Evolutionary conservation across 2,329 filamentous ascomycete genomes (phyloP).

Genomic region (Colletotrichum limetticola): DNA sequence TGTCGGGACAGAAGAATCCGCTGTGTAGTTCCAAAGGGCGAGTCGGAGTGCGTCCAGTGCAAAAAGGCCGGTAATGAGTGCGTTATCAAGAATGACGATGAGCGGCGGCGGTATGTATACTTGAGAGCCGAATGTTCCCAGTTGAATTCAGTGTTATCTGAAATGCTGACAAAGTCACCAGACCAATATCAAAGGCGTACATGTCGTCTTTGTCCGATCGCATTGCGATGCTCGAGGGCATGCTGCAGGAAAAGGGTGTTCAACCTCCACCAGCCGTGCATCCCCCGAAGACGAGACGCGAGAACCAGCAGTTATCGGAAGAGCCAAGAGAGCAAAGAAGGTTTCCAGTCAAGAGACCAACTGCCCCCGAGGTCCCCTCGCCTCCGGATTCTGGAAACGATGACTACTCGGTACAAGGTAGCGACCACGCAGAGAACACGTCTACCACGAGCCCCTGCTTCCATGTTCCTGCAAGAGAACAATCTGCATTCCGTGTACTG

Average conservation of each 20-base stretch:
- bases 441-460: constrained; percentile 32
- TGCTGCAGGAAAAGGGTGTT: constrained; percentile 61
- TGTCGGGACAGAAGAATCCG: constrained; percentile 59
- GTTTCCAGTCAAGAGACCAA: constrained; percentile 8
- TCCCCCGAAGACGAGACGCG: constrained; percentile 62
- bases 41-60: constrained; percentile 63
- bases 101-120: constrained; percentile 58
- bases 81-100: constrained; percentile 68
- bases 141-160: not conserved
- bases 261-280: constrained; percentile 61
- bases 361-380: constrained; percentile 42
- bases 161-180: constrained; percentile 39
- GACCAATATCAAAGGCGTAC: constrained; percentile 68
- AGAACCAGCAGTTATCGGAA: constrained; percentile 38
- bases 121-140: not conserved
- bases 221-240: constrained; percentile 60
- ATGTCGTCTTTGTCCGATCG: constrained; percentile 67
- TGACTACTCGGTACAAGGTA: constrained; percentile 42
- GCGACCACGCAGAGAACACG: constrained; percentile 37
- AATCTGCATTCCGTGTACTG: constrained; percentile 48
- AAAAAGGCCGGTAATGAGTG: constrained; percentile 61
- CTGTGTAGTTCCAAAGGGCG: constrained; percentile 64
- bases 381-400: constrained; percentile 47
- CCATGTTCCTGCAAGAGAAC: constrained; percentile 41
- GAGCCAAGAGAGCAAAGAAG: constrained; percentile 36